Conservation (phyloP, 768 basidiomycete species). For the Russula foetens region DNA sequence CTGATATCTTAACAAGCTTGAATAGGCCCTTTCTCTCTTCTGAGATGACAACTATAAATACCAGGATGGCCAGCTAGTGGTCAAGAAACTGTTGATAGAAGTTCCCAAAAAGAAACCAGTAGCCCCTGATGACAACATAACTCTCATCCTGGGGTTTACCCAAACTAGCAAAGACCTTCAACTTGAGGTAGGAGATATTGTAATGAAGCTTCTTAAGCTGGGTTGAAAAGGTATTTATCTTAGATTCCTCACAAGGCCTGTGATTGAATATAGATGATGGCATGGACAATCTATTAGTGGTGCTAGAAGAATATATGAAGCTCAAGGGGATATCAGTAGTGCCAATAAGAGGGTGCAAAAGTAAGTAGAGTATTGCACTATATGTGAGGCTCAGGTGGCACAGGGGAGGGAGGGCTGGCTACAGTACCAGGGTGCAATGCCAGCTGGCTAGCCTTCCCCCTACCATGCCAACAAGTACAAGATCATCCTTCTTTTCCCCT, state of each 20-base stretch:
- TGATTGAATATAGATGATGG: conserved; percentile 64
- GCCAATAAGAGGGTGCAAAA: no score
- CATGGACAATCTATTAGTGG: conserved; percentile 67
- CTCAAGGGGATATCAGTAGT: conserved; percentile 79
- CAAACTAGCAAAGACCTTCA: conserved; percentile 58
- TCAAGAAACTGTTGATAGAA: no score
- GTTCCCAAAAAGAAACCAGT: no score
- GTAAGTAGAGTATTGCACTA: no score
- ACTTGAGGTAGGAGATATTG: conserved; percentile 71
- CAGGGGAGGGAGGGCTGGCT: no score
- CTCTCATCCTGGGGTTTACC: conserved; percentile 44
- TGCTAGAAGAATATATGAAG: conserved; percentile 60
- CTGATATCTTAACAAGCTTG: no score
- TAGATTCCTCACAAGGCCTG: conserved; percentile 36
- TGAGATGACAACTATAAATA: conserved; percentile 1
- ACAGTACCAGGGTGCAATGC: no score
- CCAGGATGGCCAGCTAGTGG: no score
- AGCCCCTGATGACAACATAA: conserved; percentile 29
- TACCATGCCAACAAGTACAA: no score
- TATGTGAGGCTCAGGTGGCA: no score
- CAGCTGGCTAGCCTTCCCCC: no score
- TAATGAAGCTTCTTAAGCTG: conserved; percentile 82
- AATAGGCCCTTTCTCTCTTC: conserved; percentile 44
- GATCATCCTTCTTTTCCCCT: no score
- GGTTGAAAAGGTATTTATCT: conserved; percentile 58